phyloP scores from a whole-genome alignment of 768 basidiomycete species.

The Aureoboletus auriporus region DNA sequence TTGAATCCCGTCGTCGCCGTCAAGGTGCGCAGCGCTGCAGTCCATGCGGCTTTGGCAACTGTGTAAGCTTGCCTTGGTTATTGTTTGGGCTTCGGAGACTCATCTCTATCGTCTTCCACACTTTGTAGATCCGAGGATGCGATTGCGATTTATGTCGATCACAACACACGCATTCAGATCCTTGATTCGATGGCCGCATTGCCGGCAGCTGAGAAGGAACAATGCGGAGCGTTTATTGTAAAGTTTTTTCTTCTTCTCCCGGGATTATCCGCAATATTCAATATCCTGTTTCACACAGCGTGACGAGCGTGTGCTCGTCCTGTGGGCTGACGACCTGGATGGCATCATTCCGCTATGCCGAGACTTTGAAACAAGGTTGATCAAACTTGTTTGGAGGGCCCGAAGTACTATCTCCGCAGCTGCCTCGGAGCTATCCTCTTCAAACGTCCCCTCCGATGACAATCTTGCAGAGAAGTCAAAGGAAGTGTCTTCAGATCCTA shows the following conservation, averaged over 20 bases:
- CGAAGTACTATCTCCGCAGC: constrained; percentile 35
- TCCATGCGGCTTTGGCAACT: constrained; percentile 71
- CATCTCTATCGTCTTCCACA: not conserved
- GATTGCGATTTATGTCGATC: constrained; percentile 63
- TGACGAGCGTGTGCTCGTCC: constrained; percentile 76
- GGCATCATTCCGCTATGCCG: constrained; percentile 67
- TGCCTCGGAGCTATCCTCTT: constrained; percentile 38
- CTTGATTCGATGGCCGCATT: constrained; percentile 65
- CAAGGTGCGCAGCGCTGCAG: constrained; percentile 74
- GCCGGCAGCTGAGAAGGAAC: constrained; percentile 82
- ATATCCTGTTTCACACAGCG: constrained; percentile 42
- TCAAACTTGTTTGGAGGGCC: constrained; percentile 73
- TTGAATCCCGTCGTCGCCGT: constrained; percentile 85
- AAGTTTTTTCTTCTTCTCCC: constrained; percentile 25
- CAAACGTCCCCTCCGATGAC: constrained; percentile 49
- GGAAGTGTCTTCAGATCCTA: constrained; percentile 17
- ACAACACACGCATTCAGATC: constrained; percentile 84
- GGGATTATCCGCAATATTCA: not conserved
- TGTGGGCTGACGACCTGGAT: constrained; percentile 85
- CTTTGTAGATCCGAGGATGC: constrained; percentile 51
- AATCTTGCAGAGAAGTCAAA: constrained; percentile 49
- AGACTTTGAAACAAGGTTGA: constrained; percentile 75
- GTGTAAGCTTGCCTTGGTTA: constrained; percentile 44
- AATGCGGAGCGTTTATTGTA: constrained; percentile 85
- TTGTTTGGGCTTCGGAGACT: not conserved